Percentiles rank a stretch among this genome's conserved stretches.
Evolutionary conservation across 495 filamentous ascomycete species (phyloP).

Genomic region (Poronia punctata): DNA sequence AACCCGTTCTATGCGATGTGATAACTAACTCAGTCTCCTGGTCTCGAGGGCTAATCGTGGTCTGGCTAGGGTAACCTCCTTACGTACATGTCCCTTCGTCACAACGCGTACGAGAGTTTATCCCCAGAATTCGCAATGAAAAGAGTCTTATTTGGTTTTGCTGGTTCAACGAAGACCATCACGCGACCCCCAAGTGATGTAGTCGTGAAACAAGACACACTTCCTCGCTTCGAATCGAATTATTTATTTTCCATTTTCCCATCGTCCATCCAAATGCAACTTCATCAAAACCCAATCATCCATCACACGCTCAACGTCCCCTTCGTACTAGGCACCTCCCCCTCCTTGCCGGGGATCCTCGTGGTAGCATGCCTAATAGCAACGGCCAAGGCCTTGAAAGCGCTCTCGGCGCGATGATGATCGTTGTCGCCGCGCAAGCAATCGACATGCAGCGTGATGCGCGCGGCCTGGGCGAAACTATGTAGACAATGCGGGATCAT

Average conservation of each 20-base stretch:
- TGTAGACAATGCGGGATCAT: slow-evolving; percentile 96
- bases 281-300: background rate
- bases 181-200: too few relatives aligned
- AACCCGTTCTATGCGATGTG: too few relatives aligned
- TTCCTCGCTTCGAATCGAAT: too few relatives aligned
- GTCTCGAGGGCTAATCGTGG: too few relatives aligned
- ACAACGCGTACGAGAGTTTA: too few relatives aligned
- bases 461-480: slow-evolving; percentile 84
- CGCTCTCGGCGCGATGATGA: slow-evolving; percentile 92
- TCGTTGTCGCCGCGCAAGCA: slow-evolving; percentile 85
- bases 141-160: too few relatives aligned
- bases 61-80: too few relatives aligned
- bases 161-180: too few relatives aligned
- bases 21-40: too few relatives aligned
- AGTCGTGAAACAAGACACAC: too few relatives aligned
- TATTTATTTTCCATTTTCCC: slow-evolving; percentile 3
- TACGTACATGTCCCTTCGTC: too few relatives aligned
- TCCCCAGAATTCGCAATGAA: too few relatives aligned
- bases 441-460: slow-evolving; percentile 91
- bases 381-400: slow-evolving; percentile 92
- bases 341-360: slow-evolving; percentile 67
- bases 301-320: slow-evolving; percentile 57
- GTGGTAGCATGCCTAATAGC: slow-evolving; percentile 70
- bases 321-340: slow-evolving; percentile 92
- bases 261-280: background rate